Evolutionary conservation across 2,329 filamentous ascomycete genomes (phyloP), one percentile per base, ranked within the genome.

Genomic region (Colletotrichum sp.): DNA sequence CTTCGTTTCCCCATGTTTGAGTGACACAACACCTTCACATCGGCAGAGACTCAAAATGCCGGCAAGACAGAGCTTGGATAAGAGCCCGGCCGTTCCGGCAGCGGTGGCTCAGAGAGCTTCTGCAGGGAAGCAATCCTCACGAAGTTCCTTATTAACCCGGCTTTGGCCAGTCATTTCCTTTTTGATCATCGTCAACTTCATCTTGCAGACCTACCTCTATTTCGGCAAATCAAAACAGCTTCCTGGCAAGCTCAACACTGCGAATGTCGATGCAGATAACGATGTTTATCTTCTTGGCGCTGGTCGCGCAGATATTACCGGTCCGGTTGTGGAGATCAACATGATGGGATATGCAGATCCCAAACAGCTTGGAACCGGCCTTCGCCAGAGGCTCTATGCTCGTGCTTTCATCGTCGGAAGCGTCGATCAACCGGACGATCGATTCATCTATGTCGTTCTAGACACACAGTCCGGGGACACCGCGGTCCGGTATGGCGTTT

Each of bases 391-490:
- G 71, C 88, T 98, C 26, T 96, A 96, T 84, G 95, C 95, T 18
- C 93, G 96, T 71, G 93, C 96, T 34, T 98, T 98, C 84, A 96
- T 98, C 79, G 87, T 98, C 68, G 95, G 94, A 69, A 92, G 94
- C 80, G 85, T 92, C 1, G 85, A 90, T 34, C 89, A 91, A 21
- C 89, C 92, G 0, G 86, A 88, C 26, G 93, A 97, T 77, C 91
- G 95, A 36, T 94, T 98, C 80, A 90, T 96, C 26, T 98, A 98
- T 81, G 87, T 98, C 26, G 93, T 98, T 21, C 89, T 98, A n/a
- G 96, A 98, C 82, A 94, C 93, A 3, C 92, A 95, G 80, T 94
- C 93, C 3, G 96, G 96, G 32, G 96, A 98, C 83, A 97, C 95
- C 1, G 96, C 95, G 2, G 89, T 98, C 55, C 91, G 96, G 55